Evolutionary conservation across 176 grass and related monocot genomes (phyloP).

Genomic region (Carex kokanica): DNA sequence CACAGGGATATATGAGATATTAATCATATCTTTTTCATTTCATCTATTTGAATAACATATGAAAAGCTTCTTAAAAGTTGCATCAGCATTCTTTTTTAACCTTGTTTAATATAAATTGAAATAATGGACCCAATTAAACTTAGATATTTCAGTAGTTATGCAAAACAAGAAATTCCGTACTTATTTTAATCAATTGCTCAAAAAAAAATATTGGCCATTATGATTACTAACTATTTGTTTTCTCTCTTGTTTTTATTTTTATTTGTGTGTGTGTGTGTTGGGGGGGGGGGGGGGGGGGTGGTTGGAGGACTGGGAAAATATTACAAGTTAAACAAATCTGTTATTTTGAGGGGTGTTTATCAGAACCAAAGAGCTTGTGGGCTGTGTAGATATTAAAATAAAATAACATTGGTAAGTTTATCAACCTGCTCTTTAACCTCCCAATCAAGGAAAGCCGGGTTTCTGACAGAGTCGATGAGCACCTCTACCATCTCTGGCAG

Average conservation of each 20-base stretch:
- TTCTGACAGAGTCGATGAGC: slow-evolving; percentile 61
- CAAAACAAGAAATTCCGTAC: background rate
- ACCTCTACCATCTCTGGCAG: slow-evolving; percentile 67
- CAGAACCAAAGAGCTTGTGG: background rate
- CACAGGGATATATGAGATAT: background rate
- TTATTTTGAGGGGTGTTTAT: background rate
- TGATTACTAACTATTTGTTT: background rate
- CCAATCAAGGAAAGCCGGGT: slow-evolving; percentile 58
- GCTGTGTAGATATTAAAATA: background rate
- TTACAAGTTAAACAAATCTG: background rate
- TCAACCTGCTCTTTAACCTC: slow-evolving; percentile 55
- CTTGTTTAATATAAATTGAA: background rate
- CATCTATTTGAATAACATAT: background rate
- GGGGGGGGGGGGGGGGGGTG: background rate
- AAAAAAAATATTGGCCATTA: background rate
- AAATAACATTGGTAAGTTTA: background rate
- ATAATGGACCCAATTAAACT: background rate
- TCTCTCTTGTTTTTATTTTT: background rate
- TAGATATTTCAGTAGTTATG: background rate
- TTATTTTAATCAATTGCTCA: background rate
- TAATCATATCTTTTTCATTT: background rate
- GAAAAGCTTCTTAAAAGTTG: background rate
- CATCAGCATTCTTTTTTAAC: background rate
- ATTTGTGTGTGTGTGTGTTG: background rate
- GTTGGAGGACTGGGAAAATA: background rate